Conservation (phyloP, 2,329 filamentous ascomycete genomes). For the Nakataea oryzae region DNA sequence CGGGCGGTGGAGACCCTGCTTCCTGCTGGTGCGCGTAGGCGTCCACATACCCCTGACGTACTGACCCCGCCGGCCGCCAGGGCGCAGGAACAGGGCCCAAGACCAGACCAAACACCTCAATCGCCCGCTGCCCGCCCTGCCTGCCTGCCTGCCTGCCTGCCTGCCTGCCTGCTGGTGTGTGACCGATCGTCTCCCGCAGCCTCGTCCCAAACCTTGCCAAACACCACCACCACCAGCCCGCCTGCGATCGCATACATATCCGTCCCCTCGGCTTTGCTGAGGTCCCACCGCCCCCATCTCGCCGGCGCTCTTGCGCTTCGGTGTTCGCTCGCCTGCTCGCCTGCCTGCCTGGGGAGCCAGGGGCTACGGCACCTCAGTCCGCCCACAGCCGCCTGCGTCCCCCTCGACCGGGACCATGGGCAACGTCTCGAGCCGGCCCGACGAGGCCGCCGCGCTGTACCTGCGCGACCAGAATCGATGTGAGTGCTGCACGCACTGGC, state of each 20-base stretch:
- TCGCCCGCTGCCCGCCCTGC: neutral
- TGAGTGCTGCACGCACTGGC: slow-evolving; percentile 35
- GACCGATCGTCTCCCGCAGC: neutral
- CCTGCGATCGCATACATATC: neutral
- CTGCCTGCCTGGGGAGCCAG: neutral
- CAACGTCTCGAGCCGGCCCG: slow-evolving; percentile 78
- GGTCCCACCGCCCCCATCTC: neutral
- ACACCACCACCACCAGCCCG: neutral
- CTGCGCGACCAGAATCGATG: slow-evolving; percentile 87
- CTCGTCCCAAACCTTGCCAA: neutral
- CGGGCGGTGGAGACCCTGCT: neutral
- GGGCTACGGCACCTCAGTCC: neutral
- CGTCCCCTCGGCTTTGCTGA: neutral
- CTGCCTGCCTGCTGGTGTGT: neutral
- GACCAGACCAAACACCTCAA: neutral
- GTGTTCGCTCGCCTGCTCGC: neutral
- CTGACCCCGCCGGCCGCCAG: neutral
- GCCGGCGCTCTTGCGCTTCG: neutral
- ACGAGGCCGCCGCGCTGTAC: slow-evolving; percentile 71
- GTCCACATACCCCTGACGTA: neutral
- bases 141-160: neutral
- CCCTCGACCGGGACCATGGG: slow-evolving; percentile 57
- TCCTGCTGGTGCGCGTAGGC: neutral
- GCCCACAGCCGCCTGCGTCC: neutral
- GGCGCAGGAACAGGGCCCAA: neutral